phyloP scores from a whole-genome alignment of 331 rosid species.

The Prunus yedoensis region DNA sequence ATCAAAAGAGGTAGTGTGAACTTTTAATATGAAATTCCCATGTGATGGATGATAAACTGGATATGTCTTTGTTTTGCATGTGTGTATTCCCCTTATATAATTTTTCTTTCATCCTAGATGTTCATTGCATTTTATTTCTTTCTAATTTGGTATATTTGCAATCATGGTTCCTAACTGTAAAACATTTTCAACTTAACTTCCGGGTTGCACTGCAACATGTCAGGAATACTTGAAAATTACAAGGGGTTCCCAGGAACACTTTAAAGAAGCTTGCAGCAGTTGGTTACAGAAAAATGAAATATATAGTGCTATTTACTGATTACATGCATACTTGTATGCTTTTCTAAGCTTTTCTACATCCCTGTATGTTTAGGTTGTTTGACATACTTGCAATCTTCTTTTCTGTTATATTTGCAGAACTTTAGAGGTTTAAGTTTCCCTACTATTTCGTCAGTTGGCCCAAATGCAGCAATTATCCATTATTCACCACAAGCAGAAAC shows the following conservation, averaged over 20 bases:
- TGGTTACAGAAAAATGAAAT: slow-evolving; percentile 1
- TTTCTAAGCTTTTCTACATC: neutral
- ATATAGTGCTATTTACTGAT: neutral
- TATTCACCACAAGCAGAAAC: slow-evolving; percentile 72
- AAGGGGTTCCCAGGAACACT: neutral
- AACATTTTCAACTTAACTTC: neutral
- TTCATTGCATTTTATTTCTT: neutral
- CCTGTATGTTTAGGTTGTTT: slow-evolving; percentile 1
- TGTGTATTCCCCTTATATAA: neutral
- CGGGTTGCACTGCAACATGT: neutral
- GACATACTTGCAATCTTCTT: slow-evolving; percentile 1
- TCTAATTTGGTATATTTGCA: neutral
- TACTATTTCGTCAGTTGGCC: slow-evolving; percentile 93
- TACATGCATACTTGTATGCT: neutral
- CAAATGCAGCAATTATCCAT: slow-evolving; percentile 98
- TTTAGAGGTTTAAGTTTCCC: slow-evolving; percentile 97
- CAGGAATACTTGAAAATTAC: neutral
- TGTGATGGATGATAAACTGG: neutral
- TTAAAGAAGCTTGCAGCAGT: neutral
- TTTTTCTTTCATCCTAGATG: neutral
- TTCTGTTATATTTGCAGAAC: slow-evolving; percentile 50
- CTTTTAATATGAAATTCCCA: slow-evolving; percentile 9
- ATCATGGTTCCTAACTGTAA: neutral
- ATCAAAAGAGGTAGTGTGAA: slow-evolving; percentile 74
- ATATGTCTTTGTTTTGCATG: neutral